Base-by-base conservation (phyloP, 805 yeast genomes). In the Ogataea chonburiensis region DNA sequence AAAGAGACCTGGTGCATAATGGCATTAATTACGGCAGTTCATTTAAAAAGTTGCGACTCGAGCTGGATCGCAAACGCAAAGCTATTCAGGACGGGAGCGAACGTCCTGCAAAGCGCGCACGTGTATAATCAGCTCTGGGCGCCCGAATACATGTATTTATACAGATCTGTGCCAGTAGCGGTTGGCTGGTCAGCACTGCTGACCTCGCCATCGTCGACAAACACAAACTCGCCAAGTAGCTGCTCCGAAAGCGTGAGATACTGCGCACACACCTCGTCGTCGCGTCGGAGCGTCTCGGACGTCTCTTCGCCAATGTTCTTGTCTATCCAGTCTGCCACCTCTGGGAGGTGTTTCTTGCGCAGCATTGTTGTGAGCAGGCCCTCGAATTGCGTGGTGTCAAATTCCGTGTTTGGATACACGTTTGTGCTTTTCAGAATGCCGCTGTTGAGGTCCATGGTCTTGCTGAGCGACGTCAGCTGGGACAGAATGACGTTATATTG, bases 291-390 rank as follows among this genome's bases (percentile, higher is more conserved):
- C 11, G 43, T 52, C 32, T 46, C 52, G 24, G 50, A 56, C 31
- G 61, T 65, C 5, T 30, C 38, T 9, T 38, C 38, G 10, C 37
- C 31, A 13, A 27, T 31, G 21, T 40, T 33, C 17, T 57, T 53
- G 12, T 60, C 56, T 6, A 88, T 74, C 97, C 98, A 91, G 30
- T 77, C 84, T 34, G 79, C 85, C 2, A 91, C 95, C 45, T 89
- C 97, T 0, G 98, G 98, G 8, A 86, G 66, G 32, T 82, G 81
- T 56, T 89, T 91, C 57, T 89, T 93, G 40, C 98, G 72, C 42
- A 93, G 60, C 42, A 93, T 66, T 0, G 97, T 88, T 0, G 95
- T 84, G 33, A 89, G 63, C 22, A 93, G 68, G 2, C 87, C 85
- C 51, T 85, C 89, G 46, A 86, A 89, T 28, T 86, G 83, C 1